Evolutionary conservation across 768 basidiomycete species (phyloP).

Genomic region (Russula earlei): DNA sequence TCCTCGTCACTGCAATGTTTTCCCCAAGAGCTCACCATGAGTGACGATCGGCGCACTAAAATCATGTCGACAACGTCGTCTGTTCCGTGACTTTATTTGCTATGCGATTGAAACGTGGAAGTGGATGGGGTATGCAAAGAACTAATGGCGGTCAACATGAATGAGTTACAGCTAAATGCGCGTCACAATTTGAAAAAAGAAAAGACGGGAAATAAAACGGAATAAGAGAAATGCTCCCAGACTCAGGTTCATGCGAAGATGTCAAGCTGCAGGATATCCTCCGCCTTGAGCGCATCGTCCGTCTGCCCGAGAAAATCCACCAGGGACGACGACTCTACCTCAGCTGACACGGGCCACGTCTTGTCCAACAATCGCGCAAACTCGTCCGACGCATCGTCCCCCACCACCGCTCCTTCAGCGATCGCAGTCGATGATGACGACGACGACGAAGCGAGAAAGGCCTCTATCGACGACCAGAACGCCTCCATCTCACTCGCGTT

Average conservation of each 20-base stretch:
- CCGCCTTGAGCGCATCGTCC: conserved; percentile 1
- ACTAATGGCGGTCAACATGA: too few relatives aligned
- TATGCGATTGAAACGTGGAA: too few relatives aligned
- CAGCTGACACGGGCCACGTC: background rate
- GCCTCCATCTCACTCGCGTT: conserved; percentile 3
- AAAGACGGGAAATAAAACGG: too few relatives aligned
- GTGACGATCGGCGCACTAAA: too few relatives aligned
- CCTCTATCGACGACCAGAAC: conserved; percentile 12
- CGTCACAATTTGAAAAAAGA: too few relatives aligned
- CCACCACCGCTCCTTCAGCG: background rate
- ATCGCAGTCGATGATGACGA: background rate
- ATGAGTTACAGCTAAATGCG: too few relatives aligned
- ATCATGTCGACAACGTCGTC: too few relatives aligned
- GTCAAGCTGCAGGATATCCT: conserved; percentile 10
- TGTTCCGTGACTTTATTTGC: too few relatives aligned
- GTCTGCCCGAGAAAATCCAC: background rate
- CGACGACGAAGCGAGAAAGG: conserved; percentile 4
- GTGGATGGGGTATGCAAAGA: too few relatives aligned
- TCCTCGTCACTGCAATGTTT: too few relatives aligned
- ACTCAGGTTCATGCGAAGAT: conserved; percentile 3
- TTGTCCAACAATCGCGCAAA: background rate
- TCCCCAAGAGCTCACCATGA: too few relatives aligned
- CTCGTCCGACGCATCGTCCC: background rate
- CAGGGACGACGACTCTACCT: background rate
- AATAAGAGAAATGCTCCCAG: too few relatives aligned